Percentiles rank a stretch among this genome's conserved stretches.
phyloP scores from a whole-genome alignment of 2,329 filamentous ascomycete genomes.

The Hypoxylon rubiginosum region DNA sequence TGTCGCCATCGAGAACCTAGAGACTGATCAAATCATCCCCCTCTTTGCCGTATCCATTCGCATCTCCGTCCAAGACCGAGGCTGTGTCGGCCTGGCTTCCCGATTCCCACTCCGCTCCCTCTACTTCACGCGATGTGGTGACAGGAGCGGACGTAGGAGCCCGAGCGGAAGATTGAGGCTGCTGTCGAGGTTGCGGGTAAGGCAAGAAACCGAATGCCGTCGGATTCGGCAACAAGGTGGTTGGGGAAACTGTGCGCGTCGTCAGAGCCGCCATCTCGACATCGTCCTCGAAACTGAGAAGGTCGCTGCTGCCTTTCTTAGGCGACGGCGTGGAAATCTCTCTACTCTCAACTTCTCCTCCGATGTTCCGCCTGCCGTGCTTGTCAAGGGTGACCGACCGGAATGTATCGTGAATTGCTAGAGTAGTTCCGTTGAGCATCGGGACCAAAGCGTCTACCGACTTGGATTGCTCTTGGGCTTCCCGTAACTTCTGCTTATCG shows the following conservation, averaged over 20 bases:
- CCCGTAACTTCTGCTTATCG: slow-evolving; percentile 32
- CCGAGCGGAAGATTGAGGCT: neutral
- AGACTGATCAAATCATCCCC: slow-evolving; percentile 26
- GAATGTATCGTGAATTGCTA: slow-evolving; percentile 41
- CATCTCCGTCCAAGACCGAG: neutral
- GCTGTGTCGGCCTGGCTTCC: slow-evolving; percentile 13
- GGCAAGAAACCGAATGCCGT: neutral
- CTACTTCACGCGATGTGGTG: slow-evolving; percentile 7
- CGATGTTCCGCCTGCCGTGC: slow-evolving; percentile 40
- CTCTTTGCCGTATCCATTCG: neutral
- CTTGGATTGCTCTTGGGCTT: slow-evolving; percentile 1
- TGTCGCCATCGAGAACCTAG: neutral
- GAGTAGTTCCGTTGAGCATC: neutral
- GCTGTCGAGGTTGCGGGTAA: neutral
- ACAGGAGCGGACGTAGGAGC: neutral
- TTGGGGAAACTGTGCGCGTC: neutral
- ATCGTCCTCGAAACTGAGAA: slow-evolving; percentile 19
- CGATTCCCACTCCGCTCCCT: slow-evolving; percentile 43
- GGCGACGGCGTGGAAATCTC: slow-evolving; percentile 26
- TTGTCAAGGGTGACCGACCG: slow-evolving; percentile 42
- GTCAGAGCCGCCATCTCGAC: slow-evolving; percentile 2
- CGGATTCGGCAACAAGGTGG: neutral
- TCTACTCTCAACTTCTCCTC: slow-evolving; percentile 25
- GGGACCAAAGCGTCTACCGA: neutral
- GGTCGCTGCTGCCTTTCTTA: slow-evolving; percentile 20